Evolutionary conservation across 352 stramenopile genomes (phyloP).

Genomic region (Globisporangium cystogenes): DNA sequence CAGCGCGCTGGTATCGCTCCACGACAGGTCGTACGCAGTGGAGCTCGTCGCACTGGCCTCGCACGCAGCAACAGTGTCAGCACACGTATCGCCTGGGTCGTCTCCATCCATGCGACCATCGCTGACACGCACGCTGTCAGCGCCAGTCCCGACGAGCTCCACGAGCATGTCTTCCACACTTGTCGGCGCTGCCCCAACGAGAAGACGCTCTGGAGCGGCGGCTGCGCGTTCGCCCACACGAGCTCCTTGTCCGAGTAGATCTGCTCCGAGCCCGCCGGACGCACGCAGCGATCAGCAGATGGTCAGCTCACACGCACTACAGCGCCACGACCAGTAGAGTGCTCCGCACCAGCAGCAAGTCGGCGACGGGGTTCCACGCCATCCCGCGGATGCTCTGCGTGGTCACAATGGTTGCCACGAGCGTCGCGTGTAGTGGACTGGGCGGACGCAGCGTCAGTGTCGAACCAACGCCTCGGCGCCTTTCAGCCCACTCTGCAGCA

Average conservation of each 20-base stretch:
- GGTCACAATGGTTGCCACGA: conserved; percentile 2
- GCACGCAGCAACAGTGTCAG: background rate
- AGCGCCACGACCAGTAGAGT: background rate
- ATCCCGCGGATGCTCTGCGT: conserved; percentile 20
- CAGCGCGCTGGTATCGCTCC: conserved; percentile 16
- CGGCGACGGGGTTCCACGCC: conserved; percentile 24
- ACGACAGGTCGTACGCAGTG: conserved; percentile 22
- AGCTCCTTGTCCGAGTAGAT: conserved; percentile 26
- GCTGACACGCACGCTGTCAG: conserved; percentile 25
- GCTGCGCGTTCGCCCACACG: conserved; percentile 9
- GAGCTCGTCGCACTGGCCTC: conserved; percentile 6
- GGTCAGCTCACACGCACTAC: too few species aligned
- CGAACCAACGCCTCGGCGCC: too few species aligned
- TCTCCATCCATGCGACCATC: background rate
- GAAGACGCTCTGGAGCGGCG: conserved; percentile 11
- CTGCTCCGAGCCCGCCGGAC: conserved; percentile 13
- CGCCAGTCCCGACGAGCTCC: conserved; percentile 37
- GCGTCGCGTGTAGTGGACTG: conserved; percentile 6
- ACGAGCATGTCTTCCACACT: conserved; percentile 24
- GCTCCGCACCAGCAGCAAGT: conserved; percentile 27
- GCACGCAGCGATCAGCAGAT: too few species aligned
- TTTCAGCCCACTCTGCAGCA: conserved; percentile 4
- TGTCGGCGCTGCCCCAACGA: conserved; percentile 6
- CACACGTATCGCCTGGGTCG: background rate
- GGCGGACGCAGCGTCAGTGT: background rate